Evolutionary conservation across 371 early-diverging fungal species (phyloP).

Genomic region (Lichtheimia corymbifera): DNA sequence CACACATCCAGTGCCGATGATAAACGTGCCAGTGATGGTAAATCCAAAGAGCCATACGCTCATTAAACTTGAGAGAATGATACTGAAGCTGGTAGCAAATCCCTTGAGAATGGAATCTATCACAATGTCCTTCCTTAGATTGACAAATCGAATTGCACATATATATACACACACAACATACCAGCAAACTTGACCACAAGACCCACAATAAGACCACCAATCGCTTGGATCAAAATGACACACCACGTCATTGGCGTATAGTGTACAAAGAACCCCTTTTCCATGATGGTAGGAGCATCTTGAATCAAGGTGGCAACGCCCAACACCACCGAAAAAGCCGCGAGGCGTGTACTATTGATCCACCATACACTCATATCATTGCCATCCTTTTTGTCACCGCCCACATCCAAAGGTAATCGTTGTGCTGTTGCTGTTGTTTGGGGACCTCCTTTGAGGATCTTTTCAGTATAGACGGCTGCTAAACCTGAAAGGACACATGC

Average conservation of each 20-base stretch:
- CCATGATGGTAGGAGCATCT: conserved; percentile 73
- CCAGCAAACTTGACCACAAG: conserved; percentile 96
- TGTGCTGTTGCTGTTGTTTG: conserved; percentile 17
- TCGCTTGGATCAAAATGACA: conserved; percentile 86
- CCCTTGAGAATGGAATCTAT: conserved; percentile 88
- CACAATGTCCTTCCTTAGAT: neutral
- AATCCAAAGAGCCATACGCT: conserved; percentile 79
- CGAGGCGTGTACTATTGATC: conserved; percentile 88
- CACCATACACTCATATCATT: conserved; percentile 66
- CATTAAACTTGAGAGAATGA: conserved; percentile 80
- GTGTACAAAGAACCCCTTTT: conserved; percentile 87
- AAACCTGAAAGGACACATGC: conserved; percentile 91
- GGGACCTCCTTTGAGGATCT: conserved; percentile 77
- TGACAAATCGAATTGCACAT: neutral
- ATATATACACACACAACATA: conserved; percentile 6
- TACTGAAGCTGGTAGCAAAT: conserved; percentile 93
- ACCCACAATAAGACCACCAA: conserved; percentile 93
- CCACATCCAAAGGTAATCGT: conserved; percentile 3
- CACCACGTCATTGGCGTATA: conserved; percentile 77
- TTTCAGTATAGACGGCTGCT: conserved; percentile 96
- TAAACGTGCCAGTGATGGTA: conserved; percentile 66
- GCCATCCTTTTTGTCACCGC: neutral
- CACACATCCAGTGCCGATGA: conserved; percentile 75
- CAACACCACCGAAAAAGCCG: conserved; percentile 71
- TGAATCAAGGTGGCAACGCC: conserved; percentile 74